Percentiles rank a stretch among this genome's conserved stretches.
Evolutionary conservation across 2,329 filamentous ascomycete species (phyloP).

Genomic region (Bimuria novae-zelandiae): DNA sequence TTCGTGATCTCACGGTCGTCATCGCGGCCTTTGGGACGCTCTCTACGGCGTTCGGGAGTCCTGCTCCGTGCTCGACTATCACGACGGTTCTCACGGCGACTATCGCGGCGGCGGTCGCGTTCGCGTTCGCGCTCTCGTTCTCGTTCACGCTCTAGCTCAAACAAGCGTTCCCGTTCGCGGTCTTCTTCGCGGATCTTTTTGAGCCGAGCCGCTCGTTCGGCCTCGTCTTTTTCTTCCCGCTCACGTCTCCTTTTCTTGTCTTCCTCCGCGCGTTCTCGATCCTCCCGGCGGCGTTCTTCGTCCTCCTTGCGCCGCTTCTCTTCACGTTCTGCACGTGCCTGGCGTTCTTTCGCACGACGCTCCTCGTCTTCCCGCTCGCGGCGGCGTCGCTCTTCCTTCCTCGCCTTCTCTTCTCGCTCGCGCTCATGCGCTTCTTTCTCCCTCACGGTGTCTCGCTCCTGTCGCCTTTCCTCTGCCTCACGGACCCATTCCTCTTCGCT

Average conservation of each 20-base stretch:
- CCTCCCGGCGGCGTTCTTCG: conserved; percentile 37
- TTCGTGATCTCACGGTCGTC: conserved; percentile 35
- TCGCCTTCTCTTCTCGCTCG: conserved; percentile 56
- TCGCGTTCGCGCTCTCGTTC: conserved; percentile 43
- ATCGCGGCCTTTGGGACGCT: conserved; percentile 54
- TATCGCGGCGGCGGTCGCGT: conserved; percentile 56
- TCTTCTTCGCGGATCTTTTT: conserved; percentile 43
- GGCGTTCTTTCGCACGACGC: conserved; percentile 51
- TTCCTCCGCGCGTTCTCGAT: conserved; percentile 46
- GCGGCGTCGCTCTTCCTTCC: conserved; percentile 61
- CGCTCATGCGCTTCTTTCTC: conserved; percentile 64
- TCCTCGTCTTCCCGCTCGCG: conserved; percentile 55
- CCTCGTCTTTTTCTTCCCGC: conserved; percentile 49
- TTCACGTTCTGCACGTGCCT: conserved; percentile 53
- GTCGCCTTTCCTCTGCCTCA: conserved; percentile 65
- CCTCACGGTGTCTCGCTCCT: conserved; percentile 65
- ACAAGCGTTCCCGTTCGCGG: conserved; percentile 48
- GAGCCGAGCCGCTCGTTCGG: conserved; percentile 51
- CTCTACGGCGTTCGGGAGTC: conserved; percentile 34
- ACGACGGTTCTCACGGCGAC: conserved; percentile 48
- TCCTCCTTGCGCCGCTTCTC: conserved; percentile 45
- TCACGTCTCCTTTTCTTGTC: conserved; percentile 57
- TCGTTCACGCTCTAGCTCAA: conserved; percentile 24
- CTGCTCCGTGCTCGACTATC: conserved; percentile 34
- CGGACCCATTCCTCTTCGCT: conserved; percentile 74